Percentiles rank a stretch among this genome's conserved stretches.
These are phyloP conservation scores for Xerocomus spinulosus DNA, from an alignment of 768 basidiomycete species.

Conservation along the genomic window DNA sequence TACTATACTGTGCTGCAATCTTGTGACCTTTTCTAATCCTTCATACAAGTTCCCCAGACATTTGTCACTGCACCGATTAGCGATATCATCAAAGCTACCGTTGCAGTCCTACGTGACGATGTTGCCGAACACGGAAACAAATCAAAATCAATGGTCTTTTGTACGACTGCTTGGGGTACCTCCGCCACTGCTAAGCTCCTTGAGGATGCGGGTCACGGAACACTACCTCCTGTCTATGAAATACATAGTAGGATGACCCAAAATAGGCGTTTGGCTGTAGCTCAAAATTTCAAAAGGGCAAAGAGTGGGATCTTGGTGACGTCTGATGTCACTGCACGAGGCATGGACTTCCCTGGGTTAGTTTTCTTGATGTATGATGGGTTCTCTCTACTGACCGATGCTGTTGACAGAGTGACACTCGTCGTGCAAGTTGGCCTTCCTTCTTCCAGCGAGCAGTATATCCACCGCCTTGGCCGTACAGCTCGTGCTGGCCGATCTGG, in stretches of 20 bases:
- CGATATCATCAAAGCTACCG: constrained; percentile 38
- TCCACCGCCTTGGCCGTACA: constrained; percentile 75
- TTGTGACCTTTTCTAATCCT: constrained; percentile 1
- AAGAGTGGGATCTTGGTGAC: constrained; percentile 46
- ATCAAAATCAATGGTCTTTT: constrained; percentile 56
- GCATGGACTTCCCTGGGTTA: constrained; percentile 63
- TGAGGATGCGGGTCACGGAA: constrained; percentile 25
- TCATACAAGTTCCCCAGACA: constrained; percentile 44
- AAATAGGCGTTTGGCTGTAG: constrained; percentile 41
- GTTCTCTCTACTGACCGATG: constrained; percentile 3
- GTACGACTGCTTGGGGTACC: constrained; percentile 62
- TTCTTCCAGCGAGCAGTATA: constrained; percentile 68
- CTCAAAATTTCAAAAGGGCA: constrained; percentile 45
- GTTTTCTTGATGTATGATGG: constrained; percentile 10
- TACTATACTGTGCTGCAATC: constrained; percentile 10
- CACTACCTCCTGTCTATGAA: constrained; percentile 40
- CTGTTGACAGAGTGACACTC: constrained; percentile 43
- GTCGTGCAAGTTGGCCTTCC: constrained; percentile 65
- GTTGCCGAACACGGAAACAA: constrained; percentile 21
- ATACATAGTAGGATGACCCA: constrained; percentile 59
- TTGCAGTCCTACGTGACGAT: constrained; percentile 39
- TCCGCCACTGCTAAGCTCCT: constrained; percentile 37
- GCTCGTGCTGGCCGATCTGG: constrained; percentile 69
- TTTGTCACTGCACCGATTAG: constrained; percentile 39
- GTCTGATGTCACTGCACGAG: constrained; percentile 59